Evolutionary conservation across 2,329 filamentous ascomycete genomes (phyloP).

Genomic region (Cadophora malorum): DNA sequence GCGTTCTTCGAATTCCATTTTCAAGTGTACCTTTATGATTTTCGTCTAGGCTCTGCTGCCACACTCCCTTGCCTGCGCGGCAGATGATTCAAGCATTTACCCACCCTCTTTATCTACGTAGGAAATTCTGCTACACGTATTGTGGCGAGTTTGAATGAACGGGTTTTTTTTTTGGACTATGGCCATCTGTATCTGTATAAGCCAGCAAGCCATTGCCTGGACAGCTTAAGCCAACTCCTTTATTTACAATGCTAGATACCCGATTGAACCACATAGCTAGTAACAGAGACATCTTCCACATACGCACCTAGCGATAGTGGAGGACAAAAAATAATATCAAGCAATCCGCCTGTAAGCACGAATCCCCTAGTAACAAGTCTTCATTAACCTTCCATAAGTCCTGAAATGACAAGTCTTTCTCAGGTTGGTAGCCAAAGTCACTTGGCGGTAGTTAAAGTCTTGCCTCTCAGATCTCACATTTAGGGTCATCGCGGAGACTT

Average conservation of each 20-base stretch:
- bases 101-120: neutral
- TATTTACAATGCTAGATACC: too few relatives aligned
- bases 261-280: too few relatives aligned
- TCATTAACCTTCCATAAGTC: too few relatives aligned
- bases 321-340: too few relatives aligned
- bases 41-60: neutral
- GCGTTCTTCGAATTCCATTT: neutral
- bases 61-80: neutral
- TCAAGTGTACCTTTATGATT: neutral
- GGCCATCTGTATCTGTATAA: neutral
- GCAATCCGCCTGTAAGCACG: too few relatives aligned
- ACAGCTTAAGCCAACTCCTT: too few relatives aligned
- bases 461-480: neutral
- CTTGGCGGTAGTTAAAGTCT: neutral
- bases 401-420: too few relatives aligned
- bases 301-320: too few relatives aligned
- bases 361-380: too few relatives aligned
- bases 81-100: neutral
- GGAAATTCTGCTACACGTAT: neutral
- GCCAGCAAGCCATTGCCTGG: too few relatives aligned
- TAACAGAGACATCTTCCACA: too few relatives aligned
- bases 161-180: neutral
- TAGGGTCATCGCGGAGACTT: neutral
- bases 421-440: neutral
- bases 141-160: neutral